phyloP scores from a whole-genome alignment of 345 rosid species.

The Noccaea bulbosa region DNA sequence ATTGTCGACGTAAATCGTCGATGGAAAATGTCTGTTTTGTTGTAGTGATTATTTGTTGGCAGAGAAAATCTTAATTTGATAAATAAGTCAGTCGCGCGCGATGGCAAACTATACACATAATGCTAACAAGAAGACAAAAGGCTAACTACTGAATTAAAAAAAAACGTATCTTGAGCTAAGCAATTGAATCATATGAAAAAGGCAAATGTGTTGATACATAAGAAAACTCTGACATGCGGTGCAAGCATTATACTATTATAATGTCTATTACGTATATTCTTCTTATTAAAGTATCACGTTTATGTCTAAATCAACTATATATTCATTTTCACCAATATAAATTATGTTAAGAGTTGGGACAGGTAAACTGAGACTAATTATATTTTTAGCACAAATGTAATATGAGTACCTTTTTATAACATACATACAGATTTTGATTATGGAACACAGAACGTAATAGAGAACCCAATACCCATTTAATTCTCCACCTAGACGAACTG shows the following conservation, averaged over 20 bases:
- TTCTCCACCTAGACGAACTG: constrained; percentile 18
- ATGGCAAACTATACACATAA: neutral
- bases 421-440: neutral
- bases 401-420: neutral
- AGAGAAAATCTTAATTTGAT: neutral
- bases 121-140: constrained; percentile 1
- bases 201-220: constrained; percentile 1
- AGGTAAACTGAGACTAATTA: neutral
- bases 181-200: constrained; percentile 10
- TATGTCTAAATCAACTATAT: neutral
- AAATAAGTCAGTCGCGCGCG: neutral
- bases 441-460: no score
- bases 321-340: neutral
- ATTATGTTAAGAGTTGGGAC: neutral
- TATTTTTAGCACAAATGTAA: neutral
- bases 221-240: constrained; percentile 26
- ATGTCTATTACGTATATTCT: neutral
- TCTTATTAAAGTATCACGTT: neutral
- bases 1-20: no score
- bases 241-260: neutral
- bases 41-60: no score
- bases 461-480: neutral
- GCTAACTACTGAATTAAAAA: neutral
- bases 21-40: no score
- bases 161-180: neutral